phyloP scores from a whole-genome alignment of 352 stramenopile species.

The Bremia lactucae region DNA sequence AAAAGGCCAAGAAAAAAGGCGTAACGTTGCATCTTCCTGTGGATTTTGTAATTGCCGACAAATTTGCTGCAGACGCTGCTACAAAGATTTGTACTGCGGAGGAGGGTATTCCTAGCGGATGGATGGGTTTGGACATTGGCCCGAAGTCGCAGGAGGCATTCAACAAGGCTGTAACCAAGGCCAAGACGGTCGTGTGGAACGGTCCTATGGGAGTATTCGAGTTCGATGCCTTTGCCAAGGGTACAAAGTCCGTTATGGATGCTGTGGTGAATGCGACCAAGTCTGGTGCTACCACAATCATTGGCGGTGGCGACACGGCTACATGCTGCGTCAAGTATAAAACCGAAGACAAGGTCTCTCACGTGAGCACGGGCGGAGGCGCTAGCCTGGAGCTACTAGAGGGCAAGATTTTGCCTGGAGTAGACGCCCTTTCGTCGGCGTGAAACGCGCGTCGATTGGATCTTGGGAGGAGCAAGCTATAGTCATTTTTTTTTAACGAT shows the following conservation, averaged over 20 bases:
- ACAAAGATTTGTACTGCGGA: slow-evolving; percentile 84
- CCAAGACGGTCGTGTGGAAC: slow-evolving; percentile 99
- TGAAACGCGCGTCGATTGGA: slow-evolving; percentile 24
- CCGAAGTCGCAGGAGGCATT: slow-evolving; percentile 87
- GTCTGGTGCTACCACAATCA: slow-evolving; percentile 93
- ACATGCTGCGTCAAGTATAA: slow-evolving; percentile 84
- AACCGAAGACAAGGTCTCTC: slow-evolving; percentile 85
- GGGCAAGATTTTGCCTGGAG: slow-evolving; percentile 96
- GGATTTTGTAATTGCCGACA: slow-evolving; percentile 97
- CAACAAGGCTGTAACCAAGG: slow-evolving; percentile 52
- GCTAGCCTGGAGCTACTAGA: slow-evolving; percentile 95
- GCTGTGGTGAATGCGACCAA: slow-evolving; percentile 92
- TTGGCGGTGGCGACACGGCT: slow-evolving; percentile 96
- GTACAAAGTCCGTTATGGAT: slow-evolving; percentile 94
- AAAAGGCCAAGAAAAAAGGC: slow-evolving; percentile 96
- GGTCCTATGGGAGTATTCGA: slow-evolving; percentile 99
- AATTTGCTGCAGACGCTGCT: slow-evolving; percentile 92
- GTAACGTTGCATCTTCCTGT: slow-evolving; percentile 95
- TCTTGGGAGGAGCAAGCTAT: slow-evolving; percentile 18
- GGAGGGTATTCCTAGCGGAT: slow-evolving; percentile 91
- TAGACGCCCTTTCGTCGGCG: slow-evolving; percentile 87
- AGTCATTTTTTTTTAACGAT: slow-evolving; percentile 18
- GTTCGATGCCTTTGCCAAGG: slow-evolving; percentile 93
- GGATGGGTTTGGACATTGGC: slow-evolving; percentile 98
- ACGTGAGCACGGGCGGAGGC: slow-evolving; percentile 90